Base-by-base conservation (phyloP, 208 protist species). In the Crithidia expoeki region DNA sequence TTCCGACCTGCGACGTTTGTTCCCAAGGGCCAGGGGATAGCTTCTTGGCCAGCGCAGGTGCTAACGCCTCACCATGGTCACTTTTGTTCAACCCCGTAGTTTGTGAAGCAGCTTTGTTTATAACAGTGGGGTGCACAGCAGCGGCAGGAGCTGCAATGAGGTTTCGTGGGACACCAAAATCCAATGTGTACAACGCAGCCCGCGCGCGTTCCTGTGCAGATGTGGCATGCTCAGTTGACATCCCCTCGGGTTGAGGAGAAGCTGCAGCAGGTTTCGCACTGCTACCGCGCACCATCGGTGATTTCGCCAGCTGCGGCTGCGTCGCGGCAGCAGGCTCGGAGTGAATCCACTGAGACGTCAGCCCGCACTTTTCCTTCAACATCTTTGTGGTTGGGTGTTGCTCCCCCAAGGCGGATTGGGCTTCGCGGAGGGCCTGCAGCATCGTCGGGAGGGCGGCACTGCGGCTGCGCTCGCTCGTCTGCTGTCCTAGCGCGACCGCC, bases 361-460 rank as follows among this genome's bases (percentile, higher is more conserved):
- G 68, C 33, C 76, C 83, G 53, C 89, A 96, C 60, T 86, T 84
- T 33, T 86, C 79, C 28, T 76, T 76, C 42, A 96, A 73, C 74
- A 93, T 85, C 3, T 63, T 27, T 0, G 92, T 96, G 10, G 86
- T 96, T 10, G 89, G 74, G 64, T 96, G 89, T 2, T 69, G 12
- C 44, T 78, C 66, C 9, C 92, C 89, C 0, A 94, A 64, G 9
- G 81, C 71, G 2, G 62, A 28, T 64, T 94, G 72, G 2, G 92
- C 72, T 62, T 88, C 79, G 0, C 84, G 80, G 25, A 96, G 59
- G 0, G 88, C 88, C 17, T 85, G 82, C 68, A 89, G 83, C 79
- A 96, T 85, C n/a, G 89, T 88, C 0, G 84, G 72, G 42, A 86
- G 69, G 17, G 92, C 85, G 0, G 72, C 83, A 14, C 72, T 71